A percentile compares a stretch with the other conserved stretches of the same genome.
Evolutionary conservation across 345 rosid genomes (phyloP).

Genomic region (Rhizophora mangle): DNA sequence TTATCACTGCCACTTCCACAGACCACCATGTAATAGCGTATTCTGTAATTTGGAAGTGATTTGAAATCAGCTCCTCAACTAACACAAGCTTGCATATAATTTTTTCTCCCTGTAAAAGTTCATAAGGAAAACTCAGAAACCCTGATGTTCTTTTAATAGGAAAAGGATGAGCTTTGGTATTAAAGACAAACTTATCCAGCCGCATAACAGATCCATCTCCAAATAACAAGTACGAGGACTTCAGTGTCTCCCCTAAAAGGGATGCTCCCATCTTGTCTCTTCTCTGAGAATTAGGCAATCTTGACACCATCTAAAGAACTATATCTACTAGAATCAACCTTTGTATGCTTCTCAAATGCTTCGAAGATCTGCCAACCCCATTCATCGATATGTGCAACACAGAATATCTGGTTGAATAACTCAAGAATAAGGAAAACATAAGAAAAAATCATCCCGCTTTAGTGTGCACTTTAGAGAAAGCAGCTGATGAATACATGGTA

Average conservation of each 20-base stretch:
- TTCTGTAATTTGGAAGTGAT: background rate
- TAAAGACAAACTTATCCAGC: slow-evolving; percentile 78
- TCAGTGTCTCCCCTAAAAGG: slow-evolving; percentile 85
- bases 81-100: background rate
- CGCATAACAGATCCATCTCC: slow-evolving; percentile 68
- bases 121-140: background rate
- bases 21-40: slow-evolving; percentile 2
- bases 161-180: slow-evolving; percentile 92
- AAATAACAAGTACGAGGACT: slow-evolving; percentile 86
- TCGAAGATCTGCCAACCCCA: slow-evolving; percentile 97
- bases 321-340: slow-evolving; percentile 74
- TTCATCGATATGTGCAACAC: slow-evolving; percentile 66
- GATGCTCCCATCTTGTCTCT: slow-evolving; percentile 97
- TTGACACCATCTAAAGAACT: slow-evolving; percentile 83
- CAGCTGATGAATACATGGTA: slow-evolving; percentile 9
- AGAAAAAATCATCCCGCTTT: slow-evolving; percentile 24
- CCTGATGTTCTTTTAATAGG: slow-evolving; percentile 49
- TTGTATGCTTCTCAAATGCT: slow-evolving; percentile 84
- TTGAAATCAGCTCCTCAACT: background rate
- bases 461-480: background rate
- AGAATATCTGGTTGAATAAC: slow-evolving; percentile 7
- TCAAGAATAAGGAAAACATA: background rate
- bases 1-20: slow-evolving; percentile 10
- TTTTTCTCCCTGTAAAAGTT: too few species aligned
- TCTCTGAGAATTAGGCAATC: slow-evolving; percentile 59